phyloP scores from a whole-genome alignment of 495 filamentous ascomycete species.

The Talaromyces liani region DNA sequence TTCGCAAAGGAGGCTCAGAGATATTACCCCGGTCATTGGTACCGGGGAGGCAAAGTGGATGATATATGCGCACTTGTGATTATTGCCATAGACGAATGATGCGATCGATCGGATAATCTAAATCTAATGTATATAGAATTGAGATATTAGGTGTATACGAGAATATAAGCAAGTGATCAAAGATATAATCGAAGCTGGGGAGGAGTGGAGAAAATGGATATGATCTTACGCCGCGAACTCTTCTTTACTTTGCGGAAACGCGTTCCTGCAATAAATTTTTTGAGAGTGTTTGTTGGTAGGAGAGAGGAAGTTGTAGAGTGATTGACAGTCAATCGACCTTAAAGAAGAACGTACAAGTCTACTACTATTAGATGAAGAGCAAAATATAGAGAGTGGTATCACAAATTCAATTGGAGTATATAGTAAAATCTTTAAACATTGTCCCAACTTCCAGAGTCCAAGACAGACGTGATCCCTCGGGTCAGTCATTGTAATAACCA shows the following conservation, averaged over 20 bases:
- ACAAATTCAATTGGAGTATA: neutral
- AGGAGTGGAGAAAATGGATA: no score
- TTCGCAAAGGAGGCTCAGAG: slow-evolving; percentile 92
- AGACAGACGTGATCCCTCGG: neutral
- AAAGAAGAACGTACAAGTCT: neutral
- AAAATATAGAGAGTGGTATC: neutral
- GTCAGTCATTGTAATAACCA: neutral
- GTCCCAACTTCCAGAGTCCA: neutral
- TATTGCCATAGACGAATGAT: slow-evolving; percentile 45
- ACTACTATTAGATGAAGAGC: neutral
- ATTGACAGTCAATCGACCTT: neutral
- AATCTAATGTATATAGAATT: neutral
- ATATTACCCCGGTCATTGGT: slow-evolving; percentile 73
- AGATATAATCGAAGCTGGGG: neutral
- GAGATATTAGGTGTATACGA: neutral
- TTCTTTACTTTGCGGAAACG: no score
- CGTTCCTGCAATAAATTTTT: neutral
- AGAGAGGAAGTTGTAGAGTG: neutral
- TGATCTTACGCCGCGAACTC: no score
- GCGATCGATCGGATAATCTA: neutral
- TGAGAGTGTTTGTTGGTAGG: neutral
- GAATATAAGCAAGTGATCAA: neutral
- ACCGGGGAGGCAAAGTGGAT: slow-evolving; percentile 83
- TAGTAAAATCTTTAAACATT: neutral
- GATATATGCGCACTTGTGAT: slow-evolving; percentile 79